phyloP scores from a whole-genome alignment of 805 yeast species.

The Yarrowia porcina region DNA sequence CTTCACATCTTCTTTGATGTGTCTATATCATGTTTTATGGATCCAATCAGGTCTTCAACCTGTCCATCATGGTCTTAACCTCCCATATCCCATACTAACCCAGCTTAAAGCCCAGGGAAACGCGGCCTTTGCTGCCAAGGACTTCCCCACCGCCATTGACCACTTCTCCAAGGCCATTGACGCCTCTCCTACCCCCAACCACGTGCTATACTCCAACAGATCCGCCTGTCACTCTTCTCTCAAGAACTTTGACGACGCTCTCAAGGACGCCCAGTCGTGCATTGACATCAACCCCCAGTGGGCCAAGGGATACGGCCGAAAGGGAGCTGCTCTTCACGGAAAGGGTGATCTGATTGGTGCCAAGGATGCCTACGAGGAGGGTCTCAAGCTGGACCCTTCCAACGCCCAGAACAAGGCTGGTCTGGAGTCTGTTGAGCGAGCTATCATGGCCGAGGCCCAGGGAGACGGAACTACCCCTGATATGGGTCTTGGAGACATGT shows the following conservation, averaged over 20 bases:
- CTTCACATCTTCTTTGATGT: no score
- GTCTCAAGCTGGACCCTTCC: constrained; percentile 71
- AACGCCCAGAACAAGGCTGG: constrained; percentile 90
- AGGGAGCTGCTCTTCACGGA: constrained; percentile 92
- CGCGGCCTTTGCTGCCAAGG: constrained; percentile 85
- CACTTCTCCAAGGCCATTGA: constrained; percentile 83
- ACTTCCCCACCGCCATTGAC: constrained; percentile 75
- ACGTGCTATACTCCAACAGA: constrained; percentile 88
- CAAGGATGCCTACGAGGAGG: constrained; percentile 64
- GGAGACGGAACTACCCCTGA: constrained; percentile 52
- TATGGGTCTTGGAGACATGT: constrained; percentile 72
- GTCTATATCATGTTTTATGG: no score
- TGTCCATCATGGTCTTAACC: no score
- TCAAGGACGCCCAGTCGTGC: constrained; percentile 81
- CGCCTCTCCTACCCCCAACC: constrained; percentile 77
- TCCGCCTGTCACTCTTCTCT: constrained; percentile 86
- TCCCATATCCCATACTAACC: background rate
- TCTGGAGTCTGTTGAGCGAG: constrained; percentile 61
- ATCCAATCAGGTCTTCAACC: no score
- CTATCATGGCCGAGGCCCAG: constrained; percentile 50
- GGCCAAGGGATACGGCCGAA: constrained; percentile 95
- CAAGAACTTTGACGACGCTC: constrained; percentile 68
- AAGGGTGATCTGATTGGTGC: constrained; percentile 76
- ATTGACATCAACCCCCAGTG: constrained; percentile 76
- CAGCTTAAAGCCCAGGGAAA: constrained; percentile 83